Base-by-base conservation (phyloP, 805 yeast genomes). In the Starmerella bombi region DNA sequence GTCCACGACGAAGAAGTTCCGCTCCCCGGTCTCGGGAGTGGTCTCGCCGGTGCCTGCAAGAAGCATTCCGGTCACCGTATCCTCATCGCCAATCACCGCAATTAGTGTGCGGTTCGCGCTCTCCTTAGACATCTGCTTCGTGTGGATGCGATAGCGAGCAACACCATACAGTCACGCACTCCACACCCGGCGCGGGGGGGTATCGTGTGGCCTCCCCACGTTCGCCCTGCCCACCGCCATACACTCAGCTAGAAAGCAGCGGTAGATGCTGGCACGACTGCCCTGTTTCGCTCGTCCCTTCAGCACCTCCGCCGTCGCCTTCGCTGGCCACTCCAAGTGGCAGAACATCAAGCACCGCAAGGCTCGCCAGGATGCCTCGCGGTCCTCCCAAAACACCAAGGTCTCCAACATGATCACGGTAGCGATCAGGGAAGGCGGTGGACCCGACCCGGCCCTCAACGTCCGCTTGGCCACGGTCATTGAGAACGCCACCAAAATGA, bases 61-160 rank as follows among this genome's bases (percentile, higher is more conserved):
- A 27, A 91, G 68, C 69, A 91, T 73, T 3, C 98, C 98, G 2
- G 98, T 91, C 45, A 91, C 86, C 18, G 97, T 80, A 58, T 91
- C 97, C 64, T 91, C 98, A 57, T 91, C 98, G 15, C 96, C 98
- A 56, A 91, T 84, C 30, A 86, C 93, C 10, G 96, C 97, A 43
- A 91, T 67, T 51, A 86, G 69, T 30, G 80, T 72, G 55, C 98
- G 77, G 58, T 85, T 81, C 46, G 71, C 60, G 65, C 68, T 70
- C 32, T 53, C 56, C 31, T 60, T 62, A 8, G 59, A 41, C 59
- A 54, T 58, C 34, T 29, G 7, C 27, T 12, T n/a, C n/a, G n/a
- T n/a, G n/a, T n/a, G n/a, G n/a, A n/a, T n/a, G n/a, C n/a, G n/a
- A n/a, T n/a, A n/a, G n/a, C n/a, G n/a, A n/a, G n/a, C n/a, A n/a